Conservation (phyloP, 75 land plant species). For the Pinus taeda region DNA sequence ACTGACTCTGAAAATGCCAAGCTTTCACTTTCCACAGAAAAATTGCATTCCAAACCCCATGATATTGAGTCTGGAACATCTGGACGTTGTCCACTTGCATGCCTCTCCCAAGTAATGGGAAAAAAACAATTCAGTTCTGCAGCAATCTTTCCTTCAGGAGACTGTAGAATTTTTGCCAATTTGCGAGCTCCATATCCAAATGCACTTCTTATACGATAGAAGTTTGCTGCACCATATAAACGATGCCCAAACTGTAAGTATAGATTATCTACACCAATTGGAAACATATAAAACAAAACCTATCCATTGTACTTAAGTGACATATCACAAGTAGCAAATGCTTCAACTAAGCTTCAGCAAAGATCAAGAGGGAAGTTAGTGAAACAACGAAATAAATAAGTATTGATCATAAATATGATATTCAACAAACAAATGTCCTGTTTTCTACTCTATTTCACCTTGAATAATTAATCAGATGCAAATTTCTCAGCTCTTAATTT, state of each 20-base stretch:
- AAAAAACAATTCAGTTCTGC: constrained; percentile 22
- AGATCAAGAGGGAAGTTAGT: too few species aligned
- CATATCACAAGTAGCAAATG: too few species aligned
- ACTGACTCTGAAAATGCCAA: background rate
- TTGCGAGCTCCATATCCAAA: constrained; percentile 33
- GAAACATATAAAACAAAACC: too few species aligned
- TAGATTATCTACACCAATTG: background rate
- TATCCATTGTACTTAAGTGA: too few species aligned
- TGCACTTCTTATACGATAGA: constrained; percentile 28
- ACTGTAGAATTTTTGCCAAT: constrained; percentile 22
- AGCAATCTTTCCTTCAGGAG: constrained; percentile 17
- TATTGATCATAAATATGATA: too few species aligned
- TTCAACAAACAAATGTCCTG: too few species aligned
- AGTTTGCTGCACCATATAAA: constrained; percentile 23
- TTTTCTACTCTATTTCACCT: too few species aligned
- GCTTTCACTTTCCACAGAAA: background rate
- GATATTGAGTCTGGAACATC: constrained; percentile 19
- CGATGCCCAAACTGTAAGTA: background rate
- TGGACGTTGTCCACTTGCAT: constrained; percentile 24
- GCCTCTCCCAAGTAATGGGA: constrained; percentile 29
- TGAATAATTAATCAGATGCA: too few species aligned
- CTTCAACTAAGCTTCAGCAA: too few species aligned
- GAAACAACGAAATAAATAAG: too few species aligned
- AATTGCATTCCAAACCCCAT: background rate
- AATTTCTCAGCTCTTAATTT: too few species aligned